Percentiles rank a stretch among this genome's conserved stretches.
Conservation (phyloP, 2,329 filamentous ascomycete genomes). For the Apiospora kogelbergensis region DNA sequence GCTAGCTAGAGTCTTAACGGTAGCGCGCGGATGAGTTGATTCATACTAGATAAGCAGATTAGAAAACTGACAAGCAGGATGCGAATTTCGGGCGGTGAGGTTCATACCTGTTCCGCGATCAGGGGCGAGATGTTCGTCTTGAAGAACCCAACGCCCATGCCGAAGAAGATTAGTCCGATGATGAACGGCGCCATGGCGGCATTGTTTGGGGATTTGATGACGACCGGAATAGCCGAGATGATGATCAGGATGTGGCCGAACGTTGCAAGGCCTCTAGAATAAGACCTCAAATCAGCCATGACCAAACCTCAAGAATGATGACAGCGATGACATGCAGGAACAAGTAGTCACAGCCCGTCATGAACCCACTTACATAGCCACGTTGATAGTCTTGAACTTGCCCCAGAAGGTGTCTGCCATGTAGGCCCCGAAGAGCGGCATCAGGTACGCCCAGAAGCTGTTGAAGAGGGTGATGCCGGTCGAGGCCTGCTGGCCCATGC, state of each 20-base stretch:
- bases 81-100: neutral
- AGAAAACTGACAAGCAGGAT: neutral
- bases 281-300: neutral
- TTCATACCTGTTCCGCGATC: conserved; percentile 55
- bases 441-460: conserved; percentile 32
- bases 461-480: conserved; percentile 30
- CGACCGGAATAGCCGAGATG: conserved; percentile 55
- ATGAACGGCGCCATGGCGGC: conserved; percentile 56
- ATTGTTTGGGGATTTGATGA: conserved; percentile 49
- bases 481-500: conserved; percentile 37
- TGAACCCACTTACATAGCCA: conserved; percentile 47
- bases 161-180: conserved; percentile 60
- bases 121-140: conserved; percentile 67
- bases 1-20: conserved; percentile 46
- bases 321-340: neutral
- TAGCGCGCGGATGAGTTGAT: conserved; percentile 44
- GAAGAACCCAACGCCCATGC: conserved; percentile 64
- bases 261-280: conserved; percentile 40
- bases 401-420: conserved; percentile 61
- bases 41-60: conserved; percentile 30
- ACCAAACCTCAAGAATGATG: neutral
- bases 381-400: conserved; percentile 62
- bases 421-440: conserved; percentile 40
- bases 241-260: conserved; percentile 60
- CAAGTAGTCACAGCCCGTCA: neutral